phyloP scores from a whole-genome alignment of 2,329 filamentous ascomycete species.

The Leptosphaerulina australis region DNA sequence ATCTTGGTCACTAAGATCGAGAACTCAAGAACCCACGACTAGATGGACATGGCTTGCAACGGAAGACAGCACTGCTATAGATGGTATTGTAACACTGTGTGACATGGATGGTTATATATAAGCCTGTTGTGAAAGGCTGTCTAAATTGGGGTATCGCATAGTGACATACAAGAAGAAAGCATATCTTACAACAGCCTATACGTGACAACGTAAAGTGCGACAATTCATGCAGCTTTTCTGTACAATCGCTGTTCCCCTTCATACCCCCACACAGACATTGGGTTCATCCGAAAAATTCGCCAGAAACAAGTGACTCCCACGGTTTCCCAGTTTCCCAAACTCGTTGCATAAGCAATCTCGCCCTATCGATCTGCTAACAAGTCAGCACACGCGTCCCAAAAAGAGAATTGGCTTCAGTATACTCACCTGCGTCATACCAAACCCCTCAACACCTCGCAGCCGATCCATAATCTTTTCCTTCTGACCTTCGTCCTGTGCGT shows the following conservation, averaged over 20 bases:
- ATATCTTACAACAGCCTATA: background rate
- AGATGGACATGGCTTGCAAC: background rate
- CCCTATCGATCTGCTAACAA: slow-evolving; percentile 59
- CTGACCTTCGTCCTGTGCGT: slow-evolving; percentile 64
- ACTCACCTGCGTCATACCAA: slow-evolving; percentile 76
- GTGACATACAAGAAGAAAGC: background rate
- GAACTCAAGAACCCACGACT: slow-evolving; percentile 63
- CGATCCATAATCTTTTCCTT: slow-evolving; percentile 68
- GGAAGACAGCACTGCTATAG: background rate
- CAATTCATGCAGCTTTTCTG: background rate
- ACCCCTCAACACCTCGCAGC: slow-evolving; percentile 70
- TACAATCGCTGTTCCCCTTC: too few relatives aligned
- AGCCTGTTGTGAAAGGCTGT: background rate
- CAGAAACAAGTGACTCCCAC: slow-evolving; percentile 71
- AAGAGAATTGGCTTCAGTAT: background rate
- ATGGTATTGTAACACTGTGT: background rate
- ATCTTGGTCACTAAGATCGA: slow-evolving; percentile 85
- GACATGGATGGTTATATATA: background rate
- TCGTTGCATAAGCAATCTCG: slow-evolving; percentile 68
- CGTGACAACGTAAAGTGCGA: background rate
- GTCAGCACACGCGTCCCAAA: slow-evolving; percentile 1
- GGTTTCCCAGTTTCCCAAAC: slow-evolving; percentile 71
- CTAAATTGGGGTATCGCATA: slow-evolving; percentile 13
- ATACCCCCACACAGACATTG: too few relatives aligned
- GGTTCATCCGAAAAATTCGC: slow-evolving; percentile 67